A percentile compares a stretch with the other conserved stretches of the same genome.
phyloP scores from a whole-genome alignment of 306 rosid species.

The Corylus americana region DNA sequence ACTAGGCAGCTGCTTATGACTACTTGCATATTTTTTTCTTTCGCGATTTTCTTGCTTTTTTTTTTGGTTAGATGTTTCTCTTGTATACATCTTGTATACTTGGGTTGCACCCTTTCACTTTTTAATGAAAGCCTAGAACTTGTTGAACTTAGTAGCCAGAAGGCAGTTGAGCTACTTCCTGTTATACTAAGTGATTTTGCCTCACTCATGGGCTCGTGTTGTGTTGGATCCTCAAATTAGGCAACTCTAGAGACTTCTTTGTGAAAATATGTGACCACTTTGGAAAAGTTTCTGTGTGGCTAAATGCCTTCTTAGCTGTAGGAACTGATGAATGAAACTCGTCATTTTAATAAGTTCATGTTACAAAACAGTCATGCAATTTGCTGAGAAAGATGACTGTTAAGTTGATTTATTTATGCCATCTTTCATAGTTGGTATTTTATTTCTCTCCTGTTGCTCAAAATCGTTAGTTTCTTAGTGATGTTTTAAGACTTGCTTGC shows the following conservation, averaged over 20 bases:
- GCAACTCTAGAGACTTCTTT: not conserved
- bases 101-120: too few relatives aligned
- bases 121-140: not conserved
- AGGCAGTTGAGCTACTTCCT: not conserved
- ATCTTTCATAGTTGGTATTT: not conserved
- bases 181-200: not conserved
- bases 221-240: not conserved
- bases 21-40: too few relatives aligned
- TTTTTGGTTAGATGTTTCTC: too few relatives aligned
- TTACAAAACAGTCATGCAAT: not conserved
- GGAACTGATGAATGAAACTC: not conserved
- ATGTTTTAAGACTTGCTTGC: not conserved
- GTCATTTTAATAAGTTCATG: not conserved
- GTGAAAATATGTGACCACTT: not conserved
- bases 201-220: not conserved
- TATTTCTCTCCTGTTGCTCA: not conserved
- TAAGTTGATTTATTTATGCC: not conserved
- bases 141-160: not conserved
- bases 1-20: too few relatives aligned
- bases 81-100: too few relatives aligned
- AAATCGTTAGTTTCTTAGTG: not conserved
- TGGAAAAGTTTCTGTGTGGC: not conserved
- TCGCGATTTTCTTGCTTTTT: too few relatives aligned
- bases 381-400: slow-evolving; percentile 1
- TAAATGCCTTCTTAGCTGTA: not conserved